A percentile compares a stretch with the other conserved stretches of the same genome.
phyloP scores from a whole-genome alignment of 805 yeast genomes.

The Blastobotrys mokoenaii region DNA sequence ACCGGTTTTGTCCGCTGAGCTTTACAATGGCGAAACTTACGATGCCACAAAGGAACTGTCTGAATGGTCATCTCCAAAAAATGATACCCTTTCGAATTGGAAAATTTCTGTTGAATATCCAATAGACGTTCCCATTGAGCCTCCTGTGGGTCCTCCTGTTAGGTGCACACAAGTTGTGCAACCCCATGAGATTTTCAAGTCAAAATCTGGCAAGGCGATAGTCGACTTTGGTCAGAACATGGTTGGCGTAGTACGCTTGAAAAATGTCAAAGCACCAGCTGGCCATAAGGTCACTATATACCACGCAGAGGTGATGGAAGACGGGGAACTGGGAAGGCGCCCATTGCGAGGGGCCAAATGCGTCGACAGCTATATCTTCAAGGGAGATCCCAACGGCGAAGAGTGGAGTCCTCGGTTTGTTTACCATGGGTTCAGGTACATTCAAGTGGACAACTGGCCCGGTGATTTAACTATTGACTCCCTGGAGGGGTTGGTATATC shows the following conservation, averaged over 20 bases:
- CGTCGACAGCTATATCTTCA: slow-evolving; percentile 18
- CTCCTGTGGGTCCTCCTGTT: slow-evolving; percentile 15
- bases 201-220: slow-evolving; percentile 19
- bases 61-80: slow-evolving; percentile 14
- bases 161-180: slow-evolving; percentile 12
- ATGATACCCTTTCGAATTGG: neutral
- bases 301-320: slow-evolving; percentile 25
- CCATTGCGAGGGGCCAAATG: slow-evolving; percentile 21
- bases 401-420: slow-evolving; percentile 21
- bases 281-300: slow-evolving; percentile 15
- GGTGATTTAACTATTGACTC: slow-evolving; percentile 13
- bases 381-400: slow-evolving; percentile 18
- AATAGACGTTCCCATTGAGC: slow-evolving; percentile 4
- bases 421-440: slow-evolving; percentile 23
- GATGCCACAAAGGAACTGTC: slow-evolving; percentile 18
- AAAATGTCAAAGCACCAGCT: slow-evolving; percentile 13
- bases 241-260: slow-evolving; percentile 20
- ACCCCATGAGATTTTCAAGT: slow-evolving; percentile 14
- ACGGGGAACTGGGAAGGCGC: slow-evolving; percentile 22
- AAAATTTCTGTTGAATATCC: neutral
- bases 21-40: slow-evolving; percentile 24
- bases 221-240: slow-evolving; percentile 24
- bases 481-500: slow-evolving; percentile 16
- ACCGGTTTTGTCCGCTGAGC: slow-evolving; percentile 18
- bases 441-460: slow-evolving; percentile 20